These are phyloP conservation scores for Stylonectria norvegica DNA, from an alignment of 2,329 filamentous ascomycete species.

Conservation along the genomic window DNA sequence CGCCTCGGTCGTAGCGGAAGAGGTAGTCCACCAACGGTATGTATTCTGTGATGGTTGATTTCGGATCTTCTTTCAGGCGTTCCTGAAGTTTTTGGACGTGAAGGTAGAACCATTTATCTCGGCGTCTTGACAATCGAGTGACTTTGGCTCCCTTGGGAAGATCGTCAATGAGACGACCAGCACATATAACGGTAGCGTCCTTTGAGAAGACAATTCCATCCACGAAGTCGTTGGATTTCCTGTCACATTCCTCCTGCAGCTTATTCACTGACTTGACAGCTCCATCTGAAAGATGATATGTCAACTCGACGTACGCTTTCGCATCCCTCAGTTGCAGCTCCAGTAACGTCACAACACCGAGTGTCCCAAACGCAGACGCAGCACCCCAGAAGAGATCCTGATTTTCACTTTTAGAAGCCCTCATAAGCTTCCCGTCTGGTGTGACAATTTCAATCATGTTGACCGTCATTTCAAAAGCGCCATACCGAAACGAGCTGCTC, in stretches of 20 bases:
- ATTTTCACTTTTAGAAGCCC: conserved; percentile 51
- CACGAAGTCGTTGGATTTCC: conserved; percentile 57
- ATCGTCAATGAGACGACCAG: conserved; percentile 53
- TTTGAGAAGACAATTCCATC: conserved; percentile 65
- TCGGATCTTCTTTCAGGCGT: conserved; percentile 18
- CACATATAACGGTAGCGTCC: conserved; percentile 56
- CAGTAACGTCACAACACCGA: conserved; percentile 63
- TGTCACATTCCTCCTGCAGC: conserved; percentile 42
- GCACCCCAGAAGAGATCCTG: conserved; percentile 62
- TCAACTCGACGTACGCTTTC: conserved; percentile 53
- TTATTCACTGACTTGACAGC: conserved; percentile 37
- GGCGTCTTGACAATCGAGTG: conserved; percentile 51
- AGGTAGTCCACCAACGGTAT: conserved; percentile 64
- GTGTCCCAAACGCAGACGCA: conserved; percentile 62
- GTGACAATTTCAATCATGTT: conserved; percentile 63
- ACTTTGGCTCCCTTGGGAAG: conserved; percentile 34
- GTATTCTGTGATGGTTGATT: conserved; percentile 42
- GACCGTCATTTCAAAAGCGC: conserved; percentile 62
- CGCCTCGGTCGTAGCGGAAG: conserved; percentile 68
- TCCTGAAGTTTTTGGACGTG: conserved; percentile 51
- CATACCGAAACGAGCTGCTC: conserved; percentile 64
- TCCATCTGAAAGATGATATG: conserved; percentile 48
- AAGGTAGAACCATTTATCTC: conserved; percentile 72
- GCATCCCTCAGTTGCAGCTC: conserved; percentile 58
- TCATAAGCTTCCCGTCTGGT: conserved; percentile 54